Percentiles rank a stretch among this genome's conserved stretches.
Conservation (phyloP, 768 basidiomycete genomes). For the Kwoniella bestiolae region DNA sequence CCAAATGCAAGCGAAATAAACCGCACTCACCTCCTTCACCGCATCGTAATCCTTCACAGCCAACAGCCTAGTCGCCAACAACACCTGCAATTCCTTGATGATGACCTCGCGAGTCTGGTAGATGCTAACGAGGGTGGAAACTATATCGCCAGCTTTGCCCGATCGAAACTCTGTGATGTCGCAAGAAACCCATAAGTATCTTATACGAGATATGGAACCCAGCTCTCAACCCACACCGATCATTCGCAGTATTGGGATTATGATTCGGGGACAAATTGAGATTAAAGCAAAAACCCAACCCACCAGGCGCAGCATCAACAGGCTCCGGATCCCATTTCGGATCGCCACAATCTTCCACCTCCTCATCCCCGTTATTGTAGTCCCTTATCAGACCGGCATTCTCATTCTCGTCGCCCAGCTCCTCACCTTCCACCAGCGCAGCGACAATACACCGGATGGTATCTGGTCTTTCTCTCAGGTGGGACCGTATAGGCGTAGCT, state of each 20-base stretch:
- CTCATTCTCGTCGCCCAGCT: conserved; percentile 83
- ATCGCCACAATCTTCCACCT: conserved; percentile 80
- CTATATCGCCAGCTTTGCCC: conserved; percentile 87
- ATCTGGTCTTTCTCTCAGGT: conserved; percentile 80
- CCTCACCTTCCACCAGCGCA: conserved; percentile 82
- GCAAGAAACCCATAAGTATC: no score
- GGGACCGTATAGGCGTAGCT: conserved; percentile 86
- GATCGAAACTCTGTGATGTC: conserved; percentile 81
- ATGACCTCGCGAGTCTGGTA: conserved; percentile 97
- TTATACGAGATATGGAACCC: no score
- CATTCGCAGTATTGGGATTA: no score
- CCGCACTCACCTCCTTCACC: conserved; percentile 66
- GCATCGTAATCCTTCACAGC: conserved; percentile 77
- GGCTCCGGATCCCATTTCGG: conserved; percentile 96
- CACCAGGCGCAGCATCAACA: conserved; percentile 92
- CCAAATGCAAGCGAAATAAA: neutral
- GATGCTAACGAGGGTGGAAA: conserved; percentile 94
- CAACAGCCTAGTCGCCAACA: conserved; percentile 84
- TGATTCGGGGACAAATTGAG: no score
- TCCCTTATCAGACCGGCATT: conserved; percentile 59
- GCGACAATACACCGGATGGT: conserved; percentile 93
- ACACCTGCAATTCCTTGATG: conserved; percentile 89
- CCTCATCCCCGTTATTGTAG: conserved; percentile 60
- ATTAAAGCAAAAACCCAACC: conserved; percentile 29
- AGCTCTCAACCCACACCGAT: no score